Conservation (phyloP, 495 filamentous ascomycete species). For the Penicillium arizonense region DNA sequence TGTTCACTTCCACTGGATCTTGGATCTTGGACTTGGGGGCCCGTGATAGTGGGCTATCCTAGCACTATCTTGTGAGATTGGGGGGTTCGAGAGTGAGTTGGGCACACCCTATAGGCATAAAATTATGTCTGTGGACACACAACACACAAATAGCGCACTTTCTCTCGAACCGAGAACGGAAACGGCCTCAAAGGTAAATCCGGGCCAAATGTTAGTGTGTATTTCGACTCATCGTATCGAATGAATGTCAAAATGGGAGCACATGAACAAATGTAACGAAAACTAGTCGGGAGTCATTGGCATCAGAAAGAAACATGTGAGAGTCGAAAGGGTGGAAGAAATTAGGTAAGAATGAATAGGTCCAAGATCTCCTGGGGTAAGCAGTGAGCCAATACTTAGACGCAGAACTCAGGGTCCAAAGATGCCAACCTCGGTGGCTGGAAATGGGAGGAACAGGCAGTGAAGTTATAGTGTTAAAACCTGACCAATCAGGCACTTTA, state of each 20-base stretch:
- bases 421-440: constrained; percentile 15
- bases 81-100: neutral
- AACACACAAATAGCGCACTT: neutral
- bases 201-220: constrained; percentile 8
- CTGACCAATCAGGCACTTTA: constrained; percentile 11
- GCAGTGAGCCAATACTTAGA: too few relatives aligned
- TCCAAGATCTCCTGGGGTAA: neutral
- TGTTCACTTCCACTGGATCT: constrained; percentile 18
- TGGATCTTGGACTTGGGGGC: neutral
- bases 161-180: neutral
- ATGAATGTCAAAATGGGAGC: neutral
- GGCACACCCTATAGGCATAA: too few relatives aligned
- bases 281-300: neutral
- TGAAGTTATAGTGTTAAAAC: constrained; percentile 1
- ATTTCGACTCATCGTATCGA: constrained; percentile 22
- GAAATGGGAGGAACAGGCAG: constrained; percentile 28
- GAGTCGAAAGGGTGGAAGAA: neutral
- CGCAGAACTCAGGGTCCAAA: neutral
- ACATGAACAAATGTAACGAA: constrained; percentile 5
- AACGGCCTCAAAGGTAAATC: neutral
- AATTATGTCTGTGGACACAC: too few relatives aligned
- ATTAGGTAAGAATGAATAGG: constrained; percentile 8
- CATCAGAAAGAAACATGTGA: neutral
- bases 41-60: neutral
- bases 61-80: neutral